A percentile compares a stretch with the other conserved stretches of the same genome.
These are phyloP conservation scores for Phytophthora macrochlamydospora DNA, from an alignment of 352 stramenopile species.

Conservation along the genomic window DNA sequence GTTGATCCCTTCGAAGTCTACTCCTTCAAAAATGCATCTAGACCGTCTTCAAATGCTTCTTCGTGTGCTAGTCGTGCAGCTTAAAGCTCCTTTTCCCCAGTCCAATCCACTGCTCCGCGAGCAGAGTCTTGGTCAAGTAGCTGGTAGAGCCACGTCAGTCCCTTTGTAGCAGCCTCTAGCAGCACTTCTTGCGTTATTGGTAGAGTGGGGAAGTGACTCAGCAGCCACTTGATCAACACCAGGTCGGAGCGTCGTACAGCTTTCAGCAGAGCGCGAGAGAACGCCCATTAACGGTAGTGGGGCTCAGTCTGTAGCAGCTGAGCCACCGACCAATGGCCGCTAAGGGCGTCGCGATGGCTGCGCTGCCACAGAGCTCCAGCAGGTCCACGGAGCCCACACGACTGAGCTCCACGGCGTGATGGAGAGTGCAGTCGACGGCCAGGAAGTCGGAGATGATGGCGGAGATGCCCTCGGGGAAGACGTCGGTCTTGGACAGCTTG, in stretches of 20 bases:
- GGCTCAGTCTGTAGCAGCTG: background rate
- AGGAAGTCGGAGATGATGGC: too few relatives aligned
- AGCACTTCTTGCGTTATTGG: slow-evolving; percentile 81
- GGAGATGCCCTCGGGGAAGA: too few relatives aligned
- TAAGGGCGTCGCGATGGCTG: too few relatives aligned
- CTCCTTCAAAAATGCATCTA: background rate
- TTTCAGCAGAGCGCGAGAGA: background rate
- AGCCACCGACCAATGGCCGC: too few relatives aligned
- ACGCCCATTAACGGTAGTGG: slow-evolving; percentile 4
- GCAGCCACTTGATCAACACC: background rate
- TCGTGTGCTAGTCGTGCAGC: background rate
- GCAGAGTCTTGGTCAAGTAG: background rate
- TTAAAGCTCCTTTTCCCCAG: background rate
- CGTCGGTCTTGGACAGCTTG: too few relatives aligned
- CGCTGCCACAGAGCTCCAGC: too few relatives aligned
- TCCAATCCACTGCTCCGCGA: background rate
- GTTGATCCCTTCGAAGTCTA: background rate
- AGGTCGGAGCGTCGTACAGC: slow-evolving; percentile 7
- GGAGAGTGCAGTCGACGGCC: too few relatives aligned
- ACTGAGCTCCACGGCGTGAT: too few relatives aligned
- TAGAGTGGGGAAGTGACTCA: slow-evolving; percentile 5
- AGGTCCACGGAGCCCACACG: too few relatives aligned
- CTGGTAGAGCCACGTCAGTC: background rate
- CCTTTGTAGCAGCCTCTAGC: background rate
- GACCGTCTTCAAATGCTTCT: background rate